Base-by-base conservation (phyloP, 306 rosid species). In the Quercus agrifolia region DNA sequence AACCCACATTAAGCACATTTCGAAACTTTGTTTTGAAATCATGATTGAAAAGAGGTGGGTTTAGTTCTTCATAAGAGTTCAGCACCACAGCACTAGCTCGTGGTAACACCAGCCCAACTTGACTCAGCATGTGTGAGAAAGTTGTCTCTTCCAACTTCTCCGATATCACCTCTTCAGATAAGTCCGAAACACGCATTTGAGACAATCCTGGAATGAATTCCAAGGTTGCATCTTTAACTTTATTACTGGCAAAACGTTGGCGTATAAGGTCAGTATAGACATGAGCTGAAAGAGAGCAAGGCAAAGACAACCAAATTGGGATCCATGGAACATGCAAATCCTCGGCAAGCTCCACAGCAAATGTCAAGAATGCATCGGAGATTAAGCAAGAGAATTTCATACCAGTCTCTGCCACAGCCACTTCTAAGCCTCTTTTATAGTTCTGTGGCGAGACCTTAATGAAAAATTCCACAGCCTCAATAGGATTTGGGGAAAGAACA, bases 301-400 rank as follows among this genome's bases (percentile, higher is more conserved):
- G 74, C 12, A 76, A 13, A 0, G 85, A 55, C 5, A 44, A 0
- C 94, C 90, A 90, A 67, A 83, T 23, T 0, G 85, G 62, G 41
- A 91, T 21, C 90, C 92, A 91, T 1, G 91, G 91, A 35, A 89
- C 89, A 18, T 66, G 19, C 0, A 85, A 66, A 11, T 62, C 11
- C 5, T 85, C 84, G 23, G 89, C 85, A 8, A 85, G 11, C 8
- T 14, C 0, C 1, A 74, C 31, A 13, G 83, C 72, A 64, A 78
- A 56, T 10, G 77, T 35, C 1, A 87, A 73, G 27, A 87, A 87
- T 6, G 81, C 88, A 77, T 87, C 90, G 49, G 82, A 52, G 11
- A 81, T 67, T 52, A 90, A 74, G 63, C 90, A 88, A 1, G 76
- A 78, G 28, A 86, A 64, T 21, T 33, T 83, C 31, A 4, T 17